These are phyloP conservation scores for Calonectria multiphialidica DNA, from an alignment of 2,329 filamentous ascomycete genomes.

Conservation along the genomic window DNA sequence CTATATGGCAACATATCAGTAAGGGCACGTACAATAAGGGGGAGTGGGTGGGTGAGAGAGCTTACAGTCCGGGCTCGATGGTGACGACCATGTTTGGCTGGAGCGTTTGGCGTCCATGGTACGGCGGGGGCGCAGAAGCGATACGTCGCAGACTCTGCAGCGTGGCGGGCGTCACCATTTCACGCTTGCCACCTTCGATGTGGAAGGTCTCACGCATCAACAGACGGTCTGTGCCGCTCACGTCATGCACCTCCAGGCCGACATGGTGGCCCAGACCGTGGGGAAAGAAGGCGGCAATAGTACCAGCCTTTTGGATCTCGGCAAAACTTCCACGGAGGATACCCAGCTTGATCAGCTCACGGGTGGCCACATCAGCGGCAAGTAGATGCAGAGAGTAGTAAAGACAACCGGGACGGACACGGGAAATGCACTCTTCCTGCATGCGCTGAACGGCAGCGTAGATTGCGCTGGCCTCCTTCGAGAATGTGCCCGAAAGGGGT, in stretches of 20 bases:
- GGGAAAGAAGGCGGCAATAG: slow-evolving; percentile 73
- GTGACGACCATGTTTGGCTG: slow-evolving; percentile 78
- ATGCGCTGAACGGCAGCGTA: slow-evolving; percentile 85
- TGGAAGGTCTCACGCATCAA: slow-evolving; percentile 43
- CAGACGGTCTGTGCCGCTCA: slow-evolving; percentile 57
- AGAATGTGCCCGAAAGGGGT: slow-evolving; percentile 78
- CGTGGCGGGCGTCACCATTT: slow-evolving; percentile 53
- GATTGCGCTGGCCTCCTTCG: slow-evolving; percentile 76
- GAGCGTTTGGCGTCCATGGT: slow-evolving; percentile 56
- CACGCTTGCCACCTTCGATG: slow-evolving; percentile 54
- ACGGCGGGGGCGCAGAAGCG: slow-evolving; percentile 42
- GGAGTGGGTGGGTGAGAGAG: slow-evolving; percentile 12
- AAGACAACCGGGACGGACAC: slow-evolving; percentile 75
- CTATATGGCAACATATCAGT: slow-evolving; percentile 49
- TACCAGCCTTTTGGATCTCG: slow-evolving; percentile 65
- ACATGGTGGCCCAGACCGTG: slow-evolving; percentile 76
- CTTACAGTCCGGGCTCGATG: slow-evolving; percentile 80
- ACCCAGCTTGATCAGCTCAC: slow-evolving; percentile 78
- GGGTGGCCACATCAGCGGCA: slow-evolving; percentile 79
- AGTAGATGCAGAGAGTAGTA: slow-evolving; percentile 81
- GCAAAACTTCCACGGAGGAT: slow-evolving; percentile 75
- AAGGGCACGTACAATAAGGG: slow-evolving; percentile 3
- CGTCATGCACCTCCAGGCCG: slow-evolving; percentile 75
- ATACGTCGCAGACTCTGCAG: slow-evolving; percentile 45
- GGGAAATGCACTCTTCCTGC: slow-evolving; percentile 80